Base-by-base conservation (phyloP, 345 rosid species). In the Toxicodendron radicans region DNA sequence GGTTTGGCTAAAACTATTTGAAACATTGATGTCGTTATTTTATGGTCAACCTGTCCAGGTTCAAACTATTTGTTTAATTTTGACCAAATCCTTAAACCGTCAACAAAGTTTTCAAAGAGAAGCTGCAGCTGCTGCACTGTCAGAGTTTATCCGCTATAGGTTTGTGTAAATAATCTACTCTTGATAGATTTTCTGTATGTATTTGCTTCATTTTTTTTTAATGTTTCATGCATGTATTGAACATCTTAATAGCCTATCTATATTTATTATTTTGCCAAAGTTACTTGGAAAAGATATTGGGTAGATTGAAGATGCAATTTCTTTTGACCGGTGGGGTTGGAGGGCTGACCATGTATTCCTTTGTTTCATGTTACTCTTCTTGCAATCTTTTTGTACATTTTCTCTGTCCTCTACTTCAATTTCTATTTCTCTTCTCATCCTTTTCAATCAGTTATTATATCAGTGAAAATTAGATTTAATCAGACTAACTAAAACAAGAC, bases 111-210 rank as follows among this genome's bases (percentile, higher is more conserved):
- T 85, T 81, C 97, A 88, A 78, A 86, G 97, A 84, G 97, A 95
- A 87, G 97, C 97, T 80, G 97, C 99, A 59, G 97, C 97, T 21
- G 99, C 95, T 23, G 97, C 99, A 68, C 77, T 95, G 70, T 95
- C 99, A 54, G 99, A 92, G 87, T 92, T 95, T 81, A 87, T 92
- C 61, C 87, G 87, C 72, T 87, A 91, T 79, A 91, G 99, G 99
- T 94, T 88, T 60, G 99, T 94, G 87, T 60, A 41, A 56, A 27
- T 64, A 48, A 9, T 61, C 57, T 58, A 32, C 41, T 30, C 7
- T 52, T 6, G 62, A 64, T 74, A 24, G 54, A 23, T 48, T 35
- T 51, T 58, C 6, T 58, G 13, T 72, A 30, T 68, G 1, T 52
- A 16, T 61, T 46, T 61, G 68, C 66, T 56, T 41, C 48, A 60